Evolutionary conservation across 1,139 yeast species (phyloP).

Genomic region (Blastobotrys capitulatus): DNA sequence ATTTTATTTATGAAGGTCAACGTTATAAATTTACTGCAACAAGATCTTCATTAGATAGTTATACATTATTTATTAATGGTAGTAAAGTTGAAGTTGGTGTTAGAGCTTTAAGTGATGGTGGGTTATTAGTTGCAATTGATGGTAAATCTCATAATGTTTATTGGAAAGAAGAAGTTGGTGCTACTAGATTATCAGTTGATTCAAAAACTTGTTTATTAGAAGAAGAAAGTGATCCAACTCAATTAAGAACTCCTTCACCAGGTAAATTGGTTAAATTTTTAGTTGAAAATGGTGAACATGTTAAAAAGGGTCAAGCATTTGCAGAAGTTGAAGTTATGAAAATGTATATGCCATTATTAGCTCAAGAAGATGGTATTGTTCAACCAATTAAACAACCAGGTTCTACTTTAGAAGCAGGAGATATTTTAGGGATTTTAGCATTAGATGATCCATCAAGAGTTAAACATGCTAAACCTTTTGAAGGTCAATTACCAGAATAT

Average conservation of each 20-base stretch:
- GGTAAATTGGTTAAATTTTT: conserved; percentile 93
- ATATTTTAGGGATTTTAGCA: conserved; percentile 87
- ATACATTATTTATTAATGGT: conserved; percentile 89
- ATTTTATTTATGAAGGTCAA: conserved; percentile 89
- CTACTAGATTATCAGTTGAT: conserved; percentile 93
- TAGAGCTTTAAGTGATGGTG: conserved; percentile 87
- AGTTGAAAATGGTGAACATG: conserved; percentile 94
- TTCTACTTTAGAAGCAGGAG: conserved; percentile 92
- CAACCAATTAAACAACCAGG: conserved; percentile 98
- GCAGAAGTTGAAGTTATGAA: conserved; percentile 99
- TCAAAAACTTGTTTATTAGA: conserved; percentile 91
- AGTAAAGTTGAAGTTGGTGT: conserved; percentile 85
- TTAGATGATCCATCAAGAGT: conserved; percentile 96
- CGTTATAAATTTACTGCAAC: conserved; percentile 95
- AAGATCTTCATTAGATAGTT: conserved; percentile 76
- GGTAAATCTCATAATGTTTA: conserved; percentile 94
- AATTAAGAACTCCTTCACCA: conserved; percentile 96
- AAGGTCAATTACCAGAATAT: conserved; percentile 85
- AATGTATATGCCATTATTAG: conserved; percentile 67
- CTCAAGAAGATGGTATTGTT: conserved; percentile 88
- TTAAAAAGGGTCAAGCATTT: conserved; percentile 84
- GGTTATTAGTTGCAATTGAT: conserved; percentile 77
- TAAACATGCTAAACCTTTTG: conserved; percentile 92
- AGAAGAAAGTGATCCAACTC: conserved; percentile 96
- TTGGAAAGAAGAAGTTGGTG: conserved; percentile 97